Percentiles rank a stretch among this genome's conserved stretches.
phyloP scores from a whole-genome alignment of 352 stramenopile genomes.

The Albugo candida region DNA sequence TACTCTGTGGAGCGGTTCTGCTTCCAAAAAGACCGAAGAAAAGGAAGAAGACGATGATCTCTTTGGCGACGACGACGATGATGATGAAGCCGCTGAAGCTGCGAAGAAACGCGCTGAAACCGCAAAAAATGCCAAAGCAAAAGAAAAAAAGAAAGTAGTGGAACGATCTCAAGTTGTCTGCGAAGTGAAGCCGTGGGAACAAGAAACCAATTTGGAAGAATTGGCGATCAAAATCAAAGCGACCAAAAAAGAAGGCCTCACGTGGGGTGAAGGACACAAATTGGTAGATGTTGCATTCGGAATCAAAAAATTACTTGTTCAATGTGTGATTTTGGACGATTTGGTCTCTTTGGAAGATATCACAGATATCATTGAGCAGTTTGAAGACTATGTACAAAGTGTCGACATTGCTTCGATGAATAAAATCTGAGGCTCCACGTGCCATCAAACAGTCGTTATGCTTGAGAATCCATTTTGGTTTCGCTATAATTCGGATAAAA shows the following conservation, averaged over 20 bases:
- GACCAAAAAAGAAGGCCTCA: constrained; percentile 24
- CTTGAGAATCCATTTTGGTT: background rate
- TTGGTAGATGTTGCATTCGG: constrained; percentile 29
- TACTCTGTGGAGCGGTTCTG: constrained; percentile 15
- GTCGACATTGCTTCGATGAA: constrained; percentile 45
- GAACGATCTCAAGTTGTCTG: constrained; percentile 25
- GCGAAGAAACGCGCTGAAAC: constrained; percentile 17
- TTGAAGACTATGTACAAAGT: constrained; percentile 38
- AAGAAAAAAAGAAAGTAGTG: constrained; percentile 21
- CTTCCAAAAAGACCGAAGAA: constrained; percentile 6
- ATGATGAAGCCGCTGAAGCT: constrained; percentile 17
- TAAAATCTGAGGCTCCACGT: constrained; percentile 18
- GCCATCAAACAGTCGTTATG: constrained; percentile 1
- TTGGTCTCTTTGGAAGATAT: constrained; percentile 32
- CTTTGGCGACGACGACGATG: constrained; percentile 34
- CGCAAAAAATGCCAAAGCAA: constrained; percentile 16
- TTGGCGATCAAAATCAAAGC: constrained; percentile 24
- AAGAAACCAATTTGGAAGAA: constrained; percentile 20
- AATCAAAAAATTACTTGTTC: constrained; percentile 36
- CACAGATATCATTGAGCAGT: constrained; percentile 25
- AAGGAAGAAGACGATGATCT: constrained; percentile 34
- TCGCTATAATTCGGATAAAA: background rate
- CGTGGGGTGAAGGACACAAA: constrained; percentile 32
- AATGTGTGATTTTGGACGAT: constrained; percentile 33
- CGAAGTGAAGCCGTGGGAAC: constrained; percentile 37